phyloP scores from a whole-genome alignment of 1,284 basidiomycete genomes.

The Cryptococcus wingfieldii region DNA sequence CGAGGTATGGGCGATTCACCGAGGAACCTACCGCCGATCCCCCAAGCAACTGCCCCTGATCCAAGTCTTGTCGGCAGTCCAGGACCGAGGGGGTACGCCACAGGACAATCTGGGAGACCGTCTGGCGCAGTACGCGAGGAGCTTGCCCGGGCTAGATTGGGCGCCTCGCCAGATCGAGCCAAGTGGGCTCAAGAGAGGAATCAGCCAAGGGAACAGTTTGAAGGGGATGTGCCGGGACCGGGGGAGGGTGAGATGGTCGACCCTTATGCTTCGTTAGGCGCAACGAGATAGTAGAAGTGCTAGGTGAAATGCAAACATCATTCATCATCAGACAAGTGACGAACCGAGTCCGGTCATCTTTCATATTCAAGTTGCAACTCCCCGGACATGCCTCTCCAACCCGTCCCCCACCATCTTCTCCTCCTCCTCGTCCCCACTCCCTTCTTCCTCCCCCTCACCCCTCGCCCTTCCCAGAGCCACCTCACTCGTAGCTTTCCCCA shows the following conservation, averaged over 20 bases:
- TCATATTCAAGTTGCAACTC: too few species aligned
- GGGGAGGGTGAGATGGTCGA: constrained; percentile 37
- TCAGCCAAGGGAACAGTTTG: constrained; percentile 28
- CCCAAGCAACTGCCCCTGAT: background rate
- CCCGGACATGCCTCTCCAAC: too few species aligned
- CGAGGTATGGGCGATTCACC: constrained; percentile 4
- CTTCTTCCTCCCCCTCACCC: background rate
- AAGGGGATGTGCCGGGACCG: constrained; percentile 27
- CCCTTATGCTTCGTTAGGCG: constrained; percentile 28
- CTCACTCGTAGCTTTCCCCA: background rate
- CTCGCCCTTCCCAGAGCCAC: constrained; percentile 4
- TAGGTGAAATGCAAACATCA: background rate
- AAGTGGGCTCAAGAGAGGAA: constrained; percentile 10
- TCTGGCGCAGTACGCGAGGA: constrained; percentile 8
- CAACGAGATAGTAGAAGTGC: constrained; percentile 6
- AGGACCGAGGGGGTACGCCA: constrained; percentile 4
- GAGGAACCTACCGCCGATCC: background rate
- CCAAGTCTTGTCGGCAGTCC: background rate
- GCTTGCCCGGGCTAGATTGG: background rate
- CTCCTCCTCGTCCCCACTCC: background rate
- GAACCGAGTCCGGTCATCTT: too few species aligned
- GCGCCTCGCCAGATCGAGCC: constrained; percentile 1
- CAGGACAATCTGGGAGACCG: constrained; percentile 4
- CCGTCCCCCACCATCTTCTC: background rate
- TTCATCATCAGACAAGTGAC: too few species aligned